Evolutionary conservation across 1,284 basidiomycete species (phyloP), one percentile per base, ranked within the genome.

Genomic region (Rhodotorula sp.): DNA sequence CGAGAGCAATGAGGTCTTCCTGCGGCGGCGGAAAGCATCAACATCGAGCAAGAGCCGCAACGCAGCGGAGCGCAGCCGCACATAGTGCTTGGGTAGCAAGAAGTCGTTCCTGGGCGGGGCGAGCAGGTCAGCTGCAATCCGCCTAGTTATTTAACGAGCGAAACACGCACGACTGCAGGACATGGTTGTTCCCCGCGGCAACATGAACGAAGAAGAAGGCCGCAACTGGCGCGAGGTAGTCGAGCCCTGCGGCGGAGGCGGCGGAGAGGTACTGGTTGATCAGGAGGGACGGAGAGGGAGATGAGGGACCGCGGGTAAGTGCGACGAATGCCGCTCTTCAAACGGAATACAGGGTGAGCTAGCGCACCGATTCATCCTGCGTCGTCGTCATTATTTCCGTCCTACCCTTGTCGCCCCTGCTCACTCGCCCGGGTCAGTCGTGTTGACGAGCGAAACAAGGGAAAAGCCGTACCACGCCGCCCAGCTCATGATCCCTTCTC

Each of bases 201-300:
- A 66, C 61, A 39, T 66, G 64, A 0, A 70, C 69, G 27, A 56
- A 70, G 56, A 66, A 66, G 46, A 62, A 71, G 5, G 58, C 59
- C 5, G 64, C 55, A 25, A 70, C 54, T 1, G 58, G 58, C 0
- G 68, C 68, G 36, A 64, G 57, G 32, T 70, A 70, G 46, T 57
- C 55, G 37, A 70, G 39, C 0, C 34, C 54, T 1, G 54, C 54
- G 3, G 21, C 10, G 4, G 22, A 15, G 9, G 54, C 54, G 3
- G 63, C 63, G 0, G 54, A 4, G 44, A 64, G 1, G 41, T 64
- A 64, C 41, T 59, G 57, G n/a, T 2, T 5, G 15, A 19, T 10
- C 25, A 41, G n/a, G 17, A 32, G 36, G 13, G 21, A 34, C 21
- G n/a, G 51, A 29, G 9, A 54, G 32, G 12, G 12, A n/a, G n/a